These are phyloP conservation scores for Leishmania mexicana DNA, from an alignment of 208 protist genomes.

Conservation along the genomic window DNA sequence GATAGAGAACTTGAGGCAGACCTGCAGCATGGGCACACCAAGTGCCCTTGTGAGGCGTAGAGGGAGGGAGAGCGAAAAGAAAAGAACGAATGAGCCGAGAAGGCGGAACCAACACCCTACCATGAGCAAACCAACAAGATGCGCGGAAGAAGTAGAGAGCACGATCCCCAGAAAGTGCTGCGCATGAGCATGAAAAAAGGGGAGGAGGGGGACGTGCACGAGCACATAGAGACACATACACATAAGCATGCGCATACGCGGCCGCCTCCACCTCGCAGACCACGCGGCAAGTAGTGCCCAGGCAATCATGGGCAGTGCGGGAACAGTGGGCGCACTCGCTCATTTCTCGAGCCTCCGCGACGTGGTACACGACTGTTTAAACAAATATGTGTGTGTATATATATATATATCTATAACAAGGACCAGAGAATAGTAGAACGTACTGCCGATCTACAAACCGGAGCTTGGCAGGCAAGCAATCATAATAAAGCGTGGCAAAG, in stretches of 20 bases:
- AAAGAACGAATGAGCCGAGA: background rate
- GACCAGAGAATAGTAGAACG: background rate
- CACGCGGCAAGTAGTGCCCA: background rate
- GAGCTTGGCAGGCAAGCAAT: background rate
- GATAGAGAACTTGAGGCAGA: background rate
- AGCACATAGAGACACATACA: background rate
- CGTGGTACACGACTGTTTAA: background rate
- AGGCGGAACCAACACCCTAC: too few species aligned
- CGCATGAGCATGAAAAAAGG: background rate
- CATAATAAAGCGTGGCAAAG: background rate
- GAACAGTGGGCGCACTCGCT: background rate
- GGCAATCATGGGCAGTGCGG: background rate
- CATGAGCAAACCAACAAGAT: too few species aligned
- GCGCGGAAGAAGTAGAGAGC: background rate
- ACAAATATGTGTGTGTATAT: background rate
- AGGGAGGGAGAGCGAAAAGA: background rate
- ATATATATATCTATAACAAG: background rate
- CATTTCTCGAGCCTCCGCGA: background rate
- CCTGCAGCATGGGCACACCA: background rate
- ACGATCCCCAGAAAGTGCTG: background rate
- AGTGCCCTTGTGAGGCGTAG: background rate
- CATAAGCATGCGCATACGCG: background rate
- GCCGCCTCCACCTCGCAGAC: background rate
- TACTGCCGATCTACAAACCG: background rate
- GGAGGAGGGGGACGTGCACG: background rate